Percentiles rank a stretch among this genome's conserved stretches.
Evolutionary conservation across 495 filamentous ascomycete species (phyloP).

Genomic region (Aspergillus nidulans): DNA sequence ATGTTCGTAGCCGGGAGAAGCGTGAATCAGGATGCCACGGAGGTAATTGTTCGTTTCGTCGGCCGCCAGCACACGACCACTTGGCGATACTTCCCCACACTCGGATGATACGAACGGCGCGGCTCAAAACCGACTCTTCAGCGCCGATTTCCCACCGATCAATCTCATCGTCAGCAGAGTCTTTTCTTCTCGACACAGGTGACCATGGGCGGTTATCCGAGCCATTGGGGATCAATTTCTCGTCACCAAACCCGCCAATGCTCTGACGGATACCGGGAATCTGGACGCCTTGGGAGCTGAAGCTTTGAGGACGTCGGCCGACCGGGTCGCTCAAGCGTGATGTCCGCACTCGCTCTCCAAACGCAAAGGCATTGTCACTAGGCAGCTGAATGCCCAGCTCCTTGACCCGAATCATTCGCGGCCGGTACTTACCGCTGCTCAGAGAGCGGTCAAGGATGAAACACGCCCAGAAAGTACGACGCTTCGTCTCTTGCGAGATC

Average conservation of each 20-base stretch:
- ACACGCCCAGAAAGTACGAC: constrained; percentile 83
- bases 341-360: constrained; percentile 45
- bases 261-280: constrained; percentile 47
- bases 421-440: constrained; percentile 69
- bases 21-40: constrained; percentile 62
- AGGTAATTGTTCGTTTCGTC: constrained; percentile 52
- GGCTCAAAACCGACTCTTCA: constrained; percentile 67
- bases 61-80: constrained; percentile 70
- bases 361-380: constrained; percentile 47
- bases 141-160: constrained; percentile 54
- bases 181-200: constrained; percentile 53
- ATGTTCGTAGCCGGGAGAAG: constrained; percentile 55
- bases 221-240: constrained; percentile 33
- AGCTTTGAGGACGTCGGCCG: constrained; percentile 37
- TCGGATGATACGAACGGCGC: constrained; percentile 72
- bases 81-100: constrained; percentile 74
- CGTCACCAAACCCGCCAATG: constrained; percentile 35
- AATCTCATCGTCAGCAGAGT: constrained; percentile 63
- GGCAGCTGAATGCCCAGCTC: constrained; percentile 55
- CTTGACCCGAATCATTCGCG: constrained; percentile 61
- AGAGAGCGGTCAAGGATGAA: constrained; percentile 79
- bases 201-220: constrained; percentile 40
- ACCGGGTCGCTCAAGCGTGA: constrained; percentile 39
- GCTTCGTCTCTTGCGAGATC: constrained; percentile 68
- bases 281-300: constrained; percentile 40